phyloP scores from a whole-genome alignment of 805 yeast species.

The Yarrowia divulgata region DNA sequence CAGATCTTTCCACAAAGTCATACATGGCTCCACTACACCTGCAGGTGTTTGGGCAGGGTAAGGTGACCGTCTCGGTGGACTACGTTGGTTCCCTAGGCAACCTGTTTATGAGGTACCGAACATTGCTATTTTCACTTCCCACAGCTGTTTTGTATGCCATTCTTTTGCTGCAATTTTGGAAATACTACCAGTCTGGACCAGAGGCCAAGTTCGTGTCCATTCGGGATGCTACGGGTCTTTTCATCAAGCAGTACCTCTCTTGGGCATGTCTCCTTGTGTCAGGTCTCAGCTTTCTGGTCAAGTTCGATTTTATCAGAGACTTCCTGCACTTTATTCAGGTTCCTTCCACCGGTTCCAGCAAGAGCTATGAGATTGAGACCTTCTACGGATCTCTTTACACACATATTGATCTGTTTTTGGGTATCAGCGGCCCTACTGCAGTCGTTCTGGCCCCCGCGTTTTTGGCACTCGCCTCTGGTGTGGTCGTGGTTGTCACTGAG shows the following conservation, averaged over 20 bases:
- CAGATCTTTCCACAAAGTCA: conserved; percentile 3
- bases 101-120: conserved; percentile 74
- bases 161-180: conserved; percentile 61
- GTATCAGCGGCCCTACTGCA: conserved; percentile 22
- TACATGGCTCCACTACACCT: conserved; percentile 43
- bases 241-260: conserved; percentile 50
- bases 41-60: conserved; percentile 46
- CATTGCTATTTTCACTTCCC: conserved; percentile 74
- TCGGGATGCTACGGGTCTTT: conserved; percentile 51
- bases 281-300: background rate
- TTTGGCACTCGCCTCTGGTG: conserved; percentile 22
- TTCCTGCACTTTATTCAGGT: conserved; percentile 14
- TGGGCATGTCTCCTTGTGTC: conserved; percentile 57
- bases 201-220: conserved; percentile 49
- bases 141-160: conserved; percentile 61
- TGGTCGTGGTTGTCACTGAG: conserved; percentile 13
- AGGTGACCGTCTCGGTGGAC: conserved; percentile 55
- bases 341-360: conserved; percentile 21
- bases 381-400: conserved; percentile 38
- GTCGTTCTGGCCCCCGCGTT: conserved; percentile 23
- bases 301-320: conserved; percentile 12
- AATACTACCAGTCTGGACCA: conserved; percentile 51
- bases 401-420: conserved; percentile 39
- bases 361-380: conserved; percentile 30
- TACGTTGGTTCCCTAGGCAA: conserved; percentile 65